Evolutionary conservation across 139 green algal species (phyloP).

Genomic region (Picochlorum sp.): DNA sequence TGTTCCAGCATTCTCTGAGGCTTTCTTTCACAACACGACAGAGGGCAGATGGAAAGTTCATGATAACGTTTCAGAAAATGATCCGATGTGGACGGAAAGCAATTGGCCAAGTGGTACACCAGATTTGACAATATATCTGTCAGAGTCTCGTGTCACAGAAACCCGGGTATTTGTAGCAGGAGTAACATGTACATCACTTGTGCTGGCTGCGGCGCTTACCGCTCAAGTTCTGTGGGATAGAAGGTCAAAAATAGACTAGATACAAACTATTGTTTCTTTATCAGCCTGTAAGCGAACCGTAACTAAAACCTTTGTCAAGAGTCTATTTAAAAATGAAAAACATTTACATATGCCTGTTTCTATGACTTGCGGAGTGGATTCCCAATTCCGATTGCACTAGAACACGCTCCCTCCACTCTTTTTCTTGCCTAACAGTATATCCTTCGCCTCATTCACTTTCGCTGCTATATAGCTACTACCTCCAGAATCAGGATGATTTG

Average conservation of each 20-base stretch:
- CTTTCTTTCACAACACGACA: slow-evolving; percentile 7
- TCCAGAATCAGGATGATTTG: slow-evolving; percentile 94
- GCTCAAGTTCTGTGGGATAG: background rate
- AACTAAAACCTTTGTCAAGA: background rate
- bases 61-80: too few relatives aligned
- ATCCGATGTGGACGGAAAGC: slow-evolving; percentile 56
- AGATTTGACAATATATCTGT: slow-evolving; percentile 33
- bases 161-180: slow-evolving; percentile 7
- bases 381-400: slow-evolving; percentile 5
- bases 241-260: slow-evolving; percentile 10
- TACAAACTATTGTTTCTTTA: too few relatives aligned
- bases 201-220: background rate
- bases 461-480: slow-evolving; percentile 83
- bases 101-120: slow-evolving; percentile 44
- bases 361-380: background rate
- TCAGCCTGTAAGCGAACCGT: too few relatives aligned
- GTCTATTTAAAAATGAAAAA: background rate
- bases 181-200: background rate
- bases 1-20: slow-evolving; percentile 39
- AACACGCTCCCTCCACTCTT: slow-evolving; percentile 22
- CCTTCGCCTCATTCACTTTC: slow-evolving; percentile 98
- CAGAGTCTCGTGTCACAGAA: slow-evolving; percentile 8
- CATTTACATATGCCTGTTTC: background rate
- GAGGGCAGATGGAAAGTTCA: slow-evolving; percentile 15
- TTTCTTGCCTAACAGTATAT: slow-evolving; percentile 82